Base-by-base conservation (phyloP, 140 eudicot species). In the Anethum foeniculum region DNA sequence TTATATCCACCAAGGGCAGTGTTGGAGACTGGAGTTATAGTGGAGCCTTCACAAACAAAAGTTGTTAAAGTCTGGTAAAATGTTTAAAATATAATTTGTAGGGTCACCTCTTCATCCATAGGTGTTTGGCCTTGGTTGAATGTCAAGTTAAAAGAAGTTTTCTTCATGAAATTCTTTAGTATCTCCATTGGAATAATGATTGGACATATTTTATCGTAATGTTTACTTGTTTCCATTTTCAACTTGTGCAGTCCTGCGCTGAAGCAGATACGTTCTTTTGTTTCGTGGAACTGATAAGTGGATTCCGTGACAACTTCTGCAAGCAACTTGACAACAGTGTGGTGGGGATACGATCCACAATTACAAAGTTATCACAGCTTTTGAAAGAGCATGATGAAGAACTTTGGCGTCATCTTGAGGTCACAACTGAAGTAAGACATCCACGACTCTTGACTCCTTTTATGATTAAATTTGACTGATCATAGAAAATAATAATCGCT, bases 181-280 rank as follows among this genome's bases (percentile, higher is more conserved):
- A 30, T 12, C 21, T 32, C 74, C 21, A 32, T 19, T 0, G 76
- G 4, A 39, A 18, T 39, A 1, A 23, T 10, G 30, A 39, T 10
- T 72, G 77, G 30, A 72, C 49, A 72, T 72, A 11, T 30, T 14
- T 27, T 65, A 41, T 43, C 58, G 25, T 46, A 4, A 6, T 64
- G 7, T 79, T 64, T 44, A 43, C 64, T 6, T 64, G 34, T 28
- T 41, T 15, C 7, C 23, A 3, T 84, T 52, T 71, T 32, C 77
- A 44, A 83, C 56, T 81, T 83, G 14, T 89, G 90, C 92, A 94
- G 98, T 90, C 71, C 43, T 87, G 80, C 75, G 98, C 94, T 6
- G 98, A 94, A 88, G 96, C 98, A 82, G 99, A 95, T 82, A 91
- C 99, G 13, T 90, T 92, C 91, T 95, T 95, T 85, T 95, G 97